These are phyloP conservation scores for Salix exigua DNA, from an alignment of 345 rosid genomes.

Conservation along the genomic window DNA sequence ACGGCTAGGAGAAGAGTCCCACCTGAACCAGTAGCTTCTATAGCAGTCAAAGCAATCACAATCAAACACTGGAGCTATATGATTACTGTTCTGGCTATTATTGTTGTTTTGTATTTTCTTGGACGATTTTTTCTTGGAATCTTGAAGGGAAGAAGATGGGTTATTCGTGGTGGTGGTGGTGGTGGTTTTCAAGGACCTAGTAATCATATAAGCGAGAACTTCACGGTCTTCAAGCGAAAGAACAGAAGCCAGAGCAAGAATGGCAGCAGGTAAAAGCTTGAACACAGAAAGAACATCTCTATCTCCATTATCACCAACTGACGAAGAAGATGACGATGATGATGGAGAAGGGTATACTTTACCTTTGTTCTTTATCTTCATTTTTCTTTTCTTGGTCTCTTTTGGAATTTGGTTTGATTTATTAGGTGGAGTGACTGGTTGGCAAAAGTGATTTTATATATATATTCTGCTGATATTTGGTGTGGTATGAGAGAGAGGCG, in stretches of 20 bases:
- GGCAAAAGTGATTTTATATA: neutral
- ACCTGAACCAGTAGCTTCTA: conserved; percentile 74
- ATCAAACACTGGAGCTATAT: conserved; percentile 47
- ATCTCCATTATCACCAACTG: neutral
- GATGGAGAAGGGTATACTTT: conserved; percentile 75
- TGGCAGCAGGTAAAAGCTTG: conserved; percentile 69
- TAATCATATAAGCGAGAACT: conserved; percentile 85
- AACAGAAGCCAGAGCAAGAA: conserved; percentile 56
- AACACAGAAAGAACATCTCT: conserved; percentile 44
- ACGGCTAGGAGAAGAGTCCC: conserved; percentile 87
- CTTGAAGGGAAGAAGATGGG: conserved; percentile 12
- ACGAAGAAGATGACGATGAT: conserved; percentile 12
- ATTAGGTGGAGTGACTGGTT: neutral
- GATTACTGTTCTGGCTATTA: neutral
- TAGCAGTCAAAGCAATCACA: conserved; percentile 93
- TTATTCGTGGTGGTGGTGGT: conserved; percentile 26
- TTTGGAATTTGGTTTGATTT: neutral
- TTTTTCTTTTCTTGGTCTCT: conserved; percentile 4
- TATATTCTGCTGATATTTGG: neutral
- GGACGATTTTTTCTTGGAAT: conserved; percentile 31
- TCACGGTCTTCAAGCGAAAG: conserved; percentile 72
- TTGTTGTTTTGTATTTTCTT: conserved; percentile 25
- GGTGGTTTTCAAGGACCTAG: conserved; percentile 54
- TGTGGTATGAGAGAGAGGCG: neutral
- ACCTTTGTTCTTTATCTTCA: conserved; percentile 85